These are phyloP conservation scores for Cladosporium sp. DNA, from an alignment of 2,329 filamentous ascomycete species.

Conservation along the genomic window DNA sequence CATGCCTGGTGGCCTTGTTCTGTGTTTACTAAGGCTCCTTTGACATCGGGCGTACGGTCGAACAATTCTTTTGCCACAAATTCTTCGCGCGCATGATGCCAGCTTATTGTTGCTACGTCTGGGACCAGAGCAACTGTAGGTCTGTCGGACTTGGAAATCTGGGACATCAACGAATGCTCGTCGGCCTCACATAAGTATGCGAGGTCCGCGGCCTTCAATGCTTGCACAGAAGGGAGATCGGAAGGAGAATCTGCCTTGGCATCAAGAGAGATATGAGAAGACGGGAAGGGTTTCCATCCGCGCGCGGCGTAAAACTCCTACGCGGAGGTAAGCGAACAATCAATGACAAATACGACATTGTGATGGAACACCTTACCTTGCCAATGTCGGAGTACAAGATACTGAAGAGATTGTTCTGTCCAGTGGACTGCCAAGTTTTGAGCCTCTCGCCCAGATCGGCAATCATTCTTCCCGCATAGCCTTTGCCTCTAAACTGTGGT, in stretches of 20 bases:
- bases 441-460: slow-evolving; percentile 57
- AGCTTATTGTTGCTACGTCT: slow-evolving; percentile 63
- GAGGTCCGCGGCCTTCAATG: slow-evolving; percentile 58
- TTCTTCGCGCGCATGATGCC: slow-evolving; percentile 78
- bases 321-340: background rate
- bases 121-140: slow-evolving; percentile 62
- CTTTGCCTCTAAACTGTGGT: slow-evolving; percentile 60
- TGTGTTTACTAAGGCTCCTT: slow-evolving; percentile 63
- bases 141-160: slow-evolving; percentile 40
- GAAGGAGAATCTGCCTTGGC: slow-evolving; percentile 31
- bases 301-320: slow-evolving; percentile 67
- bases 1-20: slow-evolving; percentile 58
- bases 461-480: slow-evolving; percentile 77
- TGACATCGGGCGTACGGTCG: slow-evolving; percentile 53
- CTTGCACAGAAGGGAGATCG: slow-evolving; percentile 12
- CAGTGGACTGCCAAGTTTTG: slow-evolving; percentile 46
- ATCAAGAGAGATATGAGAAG: slow-evolving; percentile 65
- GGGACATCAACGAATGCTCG: slow-evolving; percentile 55
- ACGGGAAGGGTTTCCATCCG: slow-evolving; percentile 73
- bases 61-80: slow-evolving; percentile 67
- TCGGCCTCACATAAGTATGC: slow-evolving; percentile 60
- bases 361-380: slow-evolving; percentile 37
- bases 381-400: slow-evolving; percentile 86
- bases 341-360: slow-evolving; percentile 1
- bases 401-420: slow-evolving; percentile 58